A percentile compares a stretch with the other conserved stretches of the same genome.
These are phyloP conservation scores for Cryphonectria parasitica DNA, from an alignment of 2,329 filamentous ascomycete species.

Conservation along the genomic window DNA sequence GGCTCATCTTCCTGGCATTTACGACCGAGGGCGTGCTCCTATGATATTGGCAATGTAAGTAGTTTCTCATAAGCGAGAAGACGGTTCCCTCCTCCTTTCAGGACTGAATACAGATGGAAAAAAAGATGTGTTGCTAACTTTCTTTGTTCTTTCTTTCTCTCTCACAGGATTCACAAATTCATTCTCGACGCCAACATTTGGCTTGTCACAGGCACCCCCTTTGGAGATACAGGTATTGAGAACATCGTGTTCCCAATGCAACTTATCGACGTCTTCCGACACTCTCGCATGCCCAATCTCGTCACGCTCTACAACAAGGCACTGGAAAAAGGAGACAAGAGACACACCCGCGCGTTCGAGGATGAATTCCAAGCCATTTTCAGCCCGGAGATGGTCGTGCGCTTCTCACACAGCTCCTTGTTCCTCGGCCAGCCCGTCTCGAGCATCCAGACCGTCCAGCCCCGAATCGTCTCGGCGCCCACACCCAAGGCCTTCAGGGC, in stretches of 20 bases:
- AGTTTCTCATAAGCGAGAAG: background rate
- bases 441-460: background rate
- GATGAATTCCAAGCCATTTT: background rate
- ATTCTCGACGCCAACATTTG: slow-evolving; percentile 7
- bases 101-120: no score
- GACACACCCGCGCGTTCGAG: background rate
- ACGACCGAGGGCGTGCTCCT: background rate
- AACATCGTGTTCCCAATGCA: background rate
- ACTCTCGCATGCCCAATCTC: background rate
- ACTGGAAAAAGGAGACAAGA: background rate
- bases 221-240: background rate
- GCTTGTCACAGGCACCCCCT: slow-evolving; percentile 17
- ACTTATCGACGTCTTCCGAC: background rate
- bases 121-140: background rate
- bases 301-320: background rate
- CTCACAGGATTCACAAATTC: background rate
- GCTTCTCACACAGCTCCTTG: background rate
- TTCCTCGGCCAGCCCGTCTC: slow-evolving; percentile 15
- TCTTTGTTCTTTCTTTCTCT: background rate
- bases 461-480: background rate
- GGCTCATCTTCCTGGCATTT: slow-evolving; percentile 7
- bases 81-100: no score
- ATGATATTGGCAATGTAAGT: slow-evolving; percentile 10
- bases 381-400: background rate
- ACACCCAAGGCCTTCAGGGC: background rate